These are phyloP conservation scores for Cavenderia fasciculata DNA, from an alignment of 78 protist species.

Conservation along the genomic window DNA sequence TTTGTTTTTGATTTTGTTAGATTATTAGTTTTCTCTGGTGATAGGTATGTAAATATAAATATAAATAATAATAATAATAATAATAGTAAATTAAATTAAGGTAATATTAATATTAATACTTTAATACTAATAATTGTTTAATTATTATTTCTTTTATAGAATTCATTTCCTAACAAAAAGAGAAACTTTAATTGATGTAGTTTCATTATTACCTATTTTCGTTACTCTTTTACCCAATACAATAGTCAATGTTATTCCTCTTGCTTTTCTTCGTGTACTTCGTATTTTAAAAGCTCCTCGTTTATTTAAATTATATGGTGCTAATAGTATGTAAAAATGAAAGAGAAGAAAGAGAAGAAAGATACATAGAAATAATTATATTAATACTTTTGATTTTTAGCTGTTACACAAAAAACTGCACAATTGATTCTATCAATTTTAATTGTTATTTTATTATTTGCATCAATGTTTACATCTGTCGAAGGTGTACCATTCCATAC, in stretches of 20 bases:
- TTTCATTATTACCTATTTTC: slow-evolving; percentile 53
- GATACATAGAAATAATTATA: too few relatives aligned
- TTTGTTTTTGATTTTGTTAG: slow-evolving; percentile 56
- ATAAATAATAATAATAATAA: too few relatives aligned
- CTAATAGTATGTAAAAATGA: slow-evolving; percentile 30
- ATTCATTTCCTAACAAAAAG: slow-evolving; percentile 23
- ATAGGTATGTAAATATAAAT: slow-evolving; percentile 57
- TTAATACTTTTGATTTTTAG: too few relatives aligned
- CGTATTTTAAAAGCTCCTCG: slow-evolving; percentile 73
- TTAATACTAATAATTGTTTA: neutral
- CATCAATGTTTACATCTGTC: slow-evolving; percentile 57
- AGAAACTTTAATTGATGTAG: slow-evolving; percentile 54
- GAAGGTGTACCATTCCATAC: slow-evolving; percentile 35
- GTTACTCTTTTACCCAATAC: slow-evolving; percentile 45
- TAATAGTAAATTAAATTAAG: too few relatives aligned
- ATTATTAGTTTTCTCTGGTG: slow-evolving; percentile 41
- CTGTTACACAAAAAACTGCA: slow-evolving; percentile 13
- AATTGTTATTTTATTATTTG: slow-evolving; percentile 63
- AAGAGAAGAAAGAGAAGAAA: too few relatives aligned
- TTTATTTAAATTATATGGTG: slow-evolving; percentile 75
- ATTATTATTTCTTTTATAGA: neutral
- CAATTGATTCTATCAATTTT: slow-evolving; percentile 43
- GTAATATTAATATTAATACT: neutral
- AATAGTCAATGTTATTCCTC: slow-evolving; percentile 44
- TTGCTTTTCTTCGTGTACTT: slow-evolving; percentile 67